These are phyloP conservation scores for Mortierella sp. DNA, from an alignment of 371 early-diverging fungal genomes.

Conservation along the genomic window DNA sequence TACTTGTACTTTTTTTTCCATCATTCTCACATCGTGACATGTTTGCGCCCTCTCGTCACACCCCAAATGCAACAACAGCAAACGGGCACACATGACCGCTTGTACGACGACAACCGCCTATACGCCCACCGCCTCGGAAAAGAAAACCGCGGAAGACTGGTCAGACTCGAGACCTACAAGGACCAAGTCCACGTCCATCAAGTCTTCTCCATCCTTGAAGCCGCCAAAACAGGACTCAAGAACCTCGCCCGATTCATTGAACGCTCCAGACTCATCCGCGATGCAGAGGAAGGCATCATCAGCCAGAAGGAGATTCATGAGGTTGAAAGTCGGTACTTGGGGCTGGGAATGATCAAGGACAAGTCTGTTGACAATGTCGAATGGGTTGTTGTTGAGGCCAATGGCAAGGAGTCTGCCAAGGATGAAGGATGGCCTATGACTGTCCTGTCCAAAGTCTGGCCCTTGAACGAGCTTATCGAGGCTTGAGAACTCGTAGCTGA, in stretches of 20 bases:
- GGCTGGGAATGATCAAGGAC: slow-evolving; percentile 12
- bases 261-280: slow-evolving; percentile 21
- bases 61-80: slow-evolving; percentile 19
- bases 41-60: not conserved
- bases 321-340: not conserved
- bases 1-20: not conserved
- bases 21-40: not conserved
- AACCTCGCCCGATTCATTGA: slow-evolving; percentile 45
- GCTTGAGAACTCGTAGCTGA: not conserved
- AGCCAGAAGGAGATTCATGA: not conserved
- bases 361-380: slow-evolving; percentile 26
- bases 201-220: slow-evolving; percentile 16
- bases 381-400: slow-evolving; percentile 28
- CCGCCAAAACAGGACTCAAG: slow-evolving; percentile 17
- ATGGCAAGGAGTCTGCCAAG: slow-evolving; percentile 23
- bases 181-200: slow-evolving; percentile 54
- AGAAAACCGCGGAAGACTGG: slow-evolving; percentile 25
- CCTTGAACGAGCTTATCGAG: slow-evolving; percentile 9
- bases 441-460: slow-evolving; percentile 25
- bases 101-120: slow-evolving; percentile 41
- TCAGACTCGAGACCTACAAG: slow-evolving; percentile 39
- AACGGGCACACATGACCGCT: slow-evolving; percentile 42
- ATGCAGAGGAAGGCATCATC: slow-evolving; percentile 13
- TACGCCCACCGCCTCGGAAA: slow-evolving; percentile 40
- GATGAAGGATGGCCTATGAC: slow-evolving; percentile 36